phyloP scores from a whole-genome alignment of 2,329 filamentous ascomycete genomes.

The Fusarium brevicatenulatum region DNA sequence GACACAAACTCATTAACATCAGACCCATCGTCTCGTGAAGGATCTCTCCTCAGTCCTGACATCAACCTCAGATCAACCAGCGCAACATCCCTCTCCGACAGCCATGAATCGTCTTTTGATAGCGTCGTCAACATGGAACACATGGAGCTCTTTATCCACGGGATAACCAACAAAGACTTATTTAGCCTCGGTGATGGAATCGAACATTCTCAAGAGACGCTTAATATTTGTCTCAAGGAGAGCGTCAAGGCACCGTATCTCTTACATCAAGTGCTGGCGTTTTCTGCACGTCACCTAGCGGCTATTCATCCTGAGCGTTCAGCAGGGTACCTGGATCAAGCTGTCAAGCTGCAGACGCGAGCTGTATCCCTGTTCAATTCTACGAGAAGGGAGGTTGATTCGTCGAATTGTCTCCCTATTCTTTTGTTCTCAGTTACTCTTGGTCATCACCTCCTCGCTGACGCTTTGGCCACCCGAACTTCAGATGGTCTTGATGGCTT shows the following conservation, averaged over 20 bases:
- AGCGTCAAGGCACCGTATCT: slow-evolving; percentile 19
- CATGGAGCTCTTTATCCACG: slow-evolving; percentile 23
- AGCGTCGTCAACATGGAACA: slow-evolving; percentile 9
- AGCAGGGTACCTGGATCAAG: not conserved
- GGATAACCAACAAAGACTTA: not conserved
- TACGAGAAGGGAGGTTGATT: not conserved
- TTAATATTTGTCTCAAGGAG: not conserved
- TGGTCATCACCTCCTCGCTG: slow-evolving; percentile 22
- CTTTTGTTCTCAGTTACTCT: slow-evolving; percentile 23
- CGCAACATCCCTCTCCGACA: not conserved
- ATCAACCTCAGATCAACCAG: not conserved
- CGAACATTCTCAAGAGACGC: not conserved
- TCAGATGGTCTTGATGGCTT: not conserved
- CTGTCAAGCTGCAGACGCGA: slow-evolving; percentile 9
- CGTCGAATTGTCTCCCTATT: slow-evolving; percentile 17
- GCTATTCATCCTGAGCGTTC: not conserved
- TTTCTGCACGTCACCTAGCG: slow-evolving; percentile 28
- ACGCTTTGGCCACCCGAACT: not conserved
- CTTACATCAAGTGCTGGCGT: slow-evolving; percentile 19
- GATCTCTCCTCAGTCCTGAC: not conserved
- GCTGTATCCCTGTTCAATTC: slow-evolving; percentile 29
- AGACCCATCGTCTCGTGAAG: not conserved
- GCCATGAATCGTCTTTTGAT: not conserved
- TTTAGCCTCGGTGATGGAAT: slow-evolving; percentile 13
- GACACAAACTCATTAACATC: not conserved